Evolutionary conservation across 192 early-diverging fungal species (phyloP).

Genomic region (Backusella tarrabulga): DNA sequence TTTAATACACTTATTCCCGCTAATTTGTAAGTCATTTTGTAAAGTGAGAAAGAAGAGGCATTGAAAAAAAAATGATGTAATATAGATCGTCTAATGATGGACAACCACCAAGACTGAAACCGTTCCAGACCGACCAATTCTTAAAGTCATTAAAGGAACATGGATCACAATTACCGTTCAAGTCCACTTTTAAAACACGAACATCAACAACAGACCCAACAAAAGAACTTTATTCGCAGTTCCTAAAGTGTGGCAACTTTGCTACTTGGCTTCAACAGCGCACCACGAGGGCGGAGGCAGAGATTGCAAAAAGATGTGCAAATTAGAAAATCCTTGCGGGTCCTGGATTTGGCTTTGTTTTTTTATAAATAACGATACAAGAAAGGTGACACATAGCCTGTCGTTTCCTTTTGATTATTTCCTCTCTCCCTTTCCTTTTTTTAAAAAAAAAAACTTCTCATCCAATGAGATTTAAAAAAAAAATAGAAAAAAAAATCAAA

Average conservation of each 20-base stretch:
- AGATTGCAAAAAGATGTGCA: constrained; percentile 48
- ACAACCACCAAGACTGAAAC: constrained; percentile 55
- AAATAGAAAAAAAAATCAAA: no score
- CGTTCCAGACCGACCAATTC: constrained; percentile 78
- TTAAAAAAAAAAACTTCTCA: no score
- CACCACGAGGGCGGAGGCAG: constrained; percentile 76
- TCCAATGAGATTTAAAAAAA: no score
- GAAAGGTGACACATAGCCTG: background rate
- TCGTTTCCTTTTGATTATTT: background rate
- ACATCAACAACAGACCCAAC: constrained; percentile 46
- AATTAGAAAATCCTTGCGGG: constrained; percentile 2
- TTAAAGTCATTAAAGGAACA: constrained; percentile 59
- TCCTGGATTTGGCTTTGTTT: background rate
- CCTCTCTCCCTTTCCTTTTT: background rate
- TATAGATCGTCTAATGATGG: constrained; percentile 4
- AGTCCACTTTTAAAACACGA: constrained; percentile 48
- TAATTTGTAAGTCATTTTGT: constrained; percentile 36
- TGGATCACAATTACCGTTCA: constrained; percentile 47
- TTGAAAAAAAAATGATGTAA: background rate
- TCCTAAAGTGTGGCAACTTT: constrained; percentile 94
- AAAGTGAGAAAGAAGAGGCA: background rate
- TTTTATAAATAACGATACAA: background rate
- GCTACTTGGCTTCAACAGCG: constrained; percentile 90
- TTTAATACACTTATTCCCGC: constrained; percentile 84
- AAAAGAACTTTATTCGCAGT: constrained; percentile 82